phyloP scores from a whole-genome alignment of 208 protist species.

The Trypanosoma rangeli region DNA sequence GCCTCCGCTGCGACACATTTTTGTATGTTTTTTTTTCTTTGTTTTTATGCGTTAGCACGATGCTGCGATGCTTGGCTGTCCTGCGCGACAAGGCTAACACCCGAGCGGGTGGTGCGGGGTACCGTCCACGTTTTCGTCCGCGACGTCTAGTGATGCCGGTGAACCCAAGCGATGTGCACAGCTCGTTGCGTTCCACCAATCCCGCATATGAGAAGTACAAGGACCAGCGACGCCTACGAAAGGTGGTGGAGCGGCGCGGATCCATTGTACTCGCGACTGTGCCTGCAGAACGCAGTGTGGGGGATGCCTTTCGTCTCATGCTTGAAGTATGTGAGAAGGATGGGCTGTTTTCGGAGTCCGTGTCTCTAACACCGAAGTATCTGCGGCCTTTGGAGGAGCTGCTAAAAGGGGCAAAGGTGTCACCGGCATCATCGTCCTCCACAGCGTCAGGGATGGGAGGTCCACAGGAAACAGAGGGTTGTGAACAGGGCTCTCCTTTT shows the following conservation, averaged over 20 bases:
- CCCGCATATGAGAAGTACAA: constrained; percentile 49
- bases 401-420: constrained; percentile 5
- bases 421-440: constrained; percentile 1
- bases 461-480: background rate
- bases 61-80: constrained; percentile 10
- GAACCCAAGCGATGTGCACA: constrained; percentile 67
- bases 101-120: constrained; percentile 45
- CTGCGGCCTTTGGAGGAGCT: constrained; percentile 17
- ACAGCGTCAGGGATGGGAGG: background rate
- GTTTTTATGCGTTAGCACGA: background rate
- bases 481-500: constrained; percentile 16
- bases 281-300: constrained; percentile 79
- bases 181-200: constrained; percentile 45
- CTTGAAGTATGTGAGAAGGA: constrained; percentile 57
- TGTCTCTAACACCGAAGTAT: constrained; percentile 26
- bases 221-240: constrained; percentile 37
- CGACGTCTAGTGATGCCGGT: constrained; percentile 88
- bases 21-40: constrained; percentile 20
- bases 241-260: constrained; percentile 46
- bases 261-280: constrained; percentile 62
- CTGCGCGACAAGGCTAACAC: constrained; percentile 32
- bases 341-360: constrained; percentile 32
- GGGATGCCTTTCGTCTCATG: constrained; percentile 75
- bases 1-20: too few species aligned
- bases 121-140: constrained; percentile 82